Evolutionary conservation across 768 basidiomycete genomes (phyloP).

Genomic region (Lactarius sanguifluus): DNA sequence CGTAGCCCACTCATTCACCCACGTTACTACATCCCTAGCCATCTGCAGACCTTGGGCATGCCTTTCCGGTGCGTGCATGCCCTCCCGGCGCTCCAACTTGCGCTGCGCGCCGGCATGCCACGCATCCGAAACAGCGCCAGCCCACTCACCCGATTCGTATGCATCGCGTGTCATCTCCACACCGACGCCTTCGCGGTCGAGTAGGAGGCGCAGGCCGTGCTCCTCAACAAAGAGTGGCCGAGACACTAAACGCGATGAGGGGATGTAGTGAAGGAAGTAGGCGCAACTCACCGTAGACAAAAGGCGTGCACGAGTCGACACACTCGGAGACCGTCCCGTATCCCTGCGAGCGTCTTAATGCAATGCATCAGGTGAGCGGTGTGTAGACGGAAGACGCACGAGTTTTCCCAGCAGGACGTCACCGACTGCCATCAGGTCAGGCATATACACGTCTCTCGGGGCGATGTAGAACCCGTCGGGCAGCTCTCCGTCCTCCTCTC

Average conservation of each 20-base stretch:
- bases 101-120: conserved; percentile 46
- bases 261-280: background rate
- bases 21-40: conserved; percentile 50
- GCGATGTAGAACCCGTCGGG: conserved; percentile 76
- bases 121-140: conserved; percentile 56
- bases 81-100: conserved; percentile 53
- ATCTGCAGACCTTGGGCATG: conserved; percentile 45
- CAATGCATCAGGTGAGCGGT: conserved; percentile 5
- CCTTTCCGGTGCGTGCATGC: conserved; percentile 42
- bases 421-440: conserved; percentile 69
- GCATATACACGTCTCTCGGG: conserved; percentile 78
- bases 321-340: conserved; percentile 83
- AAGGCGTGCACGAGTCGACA: conserved; percentile 72
- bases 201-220: conserved; percentile 65
- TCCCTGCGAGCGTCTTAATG: conserved; percentile 46
- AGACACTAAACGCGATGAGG: conserved; percentile 48
- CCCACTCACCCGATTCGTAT: conserved; percentile 78
- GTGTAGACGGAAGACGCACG: conserved; percentile 41
- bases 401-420: conserved; percentile 80
- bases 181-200: conserved; percentile 64
- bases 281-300: conserved; percentile 61
- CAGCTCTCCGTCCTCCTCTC: conserved; percentile 40
- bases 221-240: conserved; percentile 81
- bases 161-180: conserved; percentile 61
- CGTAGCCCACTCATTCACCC: conserved; percentile 43